These are phyloP conservation scores for Schizosaccharomyces octosporus DNA, from an alignment of 805 yeast species.

Conservation along the genomic window DNA sequence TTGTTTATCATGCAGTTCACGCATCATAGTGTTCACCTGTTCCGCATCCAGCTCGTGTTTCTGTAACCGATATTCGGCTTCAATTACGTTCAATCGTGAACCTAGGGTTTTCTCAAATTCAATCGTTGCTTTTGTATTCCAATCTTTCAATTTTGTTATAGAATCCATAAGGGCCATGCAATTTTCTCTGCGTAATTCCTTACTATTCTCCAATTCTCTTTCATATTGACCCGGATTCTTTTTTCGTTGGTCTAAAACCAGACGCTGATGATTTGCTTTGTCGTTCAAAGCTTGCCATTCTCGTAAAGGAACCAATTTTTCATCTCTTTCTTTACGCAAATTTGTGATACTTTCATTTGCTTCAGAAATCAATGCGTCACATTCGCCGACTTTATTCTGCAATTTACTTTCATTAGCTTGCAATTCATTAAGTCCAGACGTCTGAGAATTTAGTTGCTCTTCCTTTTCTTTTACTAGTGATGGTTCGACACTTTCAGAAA, in stretches of 20 bases:
- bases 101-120: neutral
- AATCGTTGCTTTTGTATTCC: neutral
- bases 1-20: neutral
- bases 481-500: neutral
- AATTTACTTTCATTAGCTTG: neutral
- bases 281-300: neutral
- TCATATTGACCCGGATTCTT: neutral
- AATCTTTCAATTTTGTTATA: neutral
- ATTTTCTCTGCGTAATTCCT: constrained; percentile 4
- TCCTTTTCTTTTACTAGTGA: neutral
- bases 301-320: neutral
- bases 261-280: neutral
- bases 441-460: neutral
- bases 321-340: neutral
- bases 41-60: neutral
- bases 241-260: neutral
- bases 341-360: neutral
- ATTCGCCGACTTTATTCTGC: neutral
- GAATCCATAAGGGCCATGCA: neutral
- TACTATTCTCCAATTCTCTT: neutral
- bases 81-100: neutral
- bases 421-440: neutral
- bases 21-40: neutral
- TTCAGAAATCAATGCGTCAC: neutral
- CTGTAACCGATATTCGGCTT: neutral